Percentiles rank a stretch among this genome's conserved stretches.
Conservation (phyloP, 2,329 filamentous ascomycete species). For the Blumeria graminis region DNA sequence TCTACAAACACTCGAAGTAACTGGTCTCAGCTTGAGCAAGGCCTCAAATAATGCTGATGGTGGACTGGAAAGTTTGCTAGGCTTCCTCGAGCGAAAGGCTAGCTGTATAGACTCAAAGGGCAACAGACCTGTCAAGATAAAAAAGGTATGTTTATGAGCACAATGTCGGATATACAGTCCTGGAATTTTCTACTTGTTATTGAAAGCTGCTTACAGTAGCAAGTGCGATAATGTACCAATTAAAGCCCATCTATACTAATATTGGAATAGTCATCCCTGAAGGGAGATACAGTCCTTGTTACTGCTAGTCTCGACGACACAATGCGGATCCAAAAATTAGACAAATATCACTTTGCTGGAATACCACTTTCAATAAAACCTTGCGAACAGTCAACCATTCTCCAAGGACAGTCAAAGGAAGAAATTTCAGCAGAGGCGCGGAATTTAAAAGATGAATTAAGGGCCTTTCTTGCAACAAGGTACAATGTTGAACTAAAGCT, state of each 20-base stretch:
- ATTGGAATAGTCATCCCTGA: conserved; percentile 39
- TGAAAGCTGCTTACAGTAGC: too few species aligned
- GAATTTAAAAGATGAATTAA: conserved; percentile 44
- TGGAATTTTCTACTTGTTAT: too few species aligned
- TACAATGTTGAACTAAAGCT: conserved; percentile 52
- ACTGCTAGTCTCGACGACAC: conserved; percentile 39
- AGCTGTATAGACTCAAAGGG: conserved; percentile 24
- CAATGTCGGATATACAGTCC: neutral
- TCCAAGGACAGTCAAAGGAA: conserved; percentile 11
- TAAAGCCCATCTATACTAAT: conserved; percentile 29
- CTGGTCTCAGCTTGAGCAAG: conserved; percentile 44
- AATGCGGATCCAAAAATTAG: conserved; percentile 39
- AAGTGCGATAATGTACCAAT: too few species aligned
- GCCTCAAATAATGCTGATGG: conserved; percentile 41
- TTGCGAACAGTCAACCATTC: conserved; percentile 10
- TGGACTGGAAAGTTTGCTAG: conserved; percentile 37
- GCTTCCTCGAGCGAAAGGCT: conserved; percentile 49
- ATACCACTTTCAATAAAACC: conserved; percentile 29
- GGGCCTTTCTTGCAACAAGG: conserved; percentile 44
- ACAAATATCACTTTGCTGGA: conserved; percentile 45
- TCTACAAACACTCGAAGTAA: conserved; percentile 20
- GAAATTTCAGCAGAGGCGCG: conserved; percentile 25
- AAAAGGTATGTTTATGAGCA: conserved; percentile 45
- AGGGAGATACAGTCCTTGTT: conserved; percentile 45
- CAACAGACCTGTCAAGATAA: conserved; percentile 31